phyloP scores from a whole-genome alignment of 192 early-diverging fungal genomes.

The Backusella parvicylindrica region DNA sequence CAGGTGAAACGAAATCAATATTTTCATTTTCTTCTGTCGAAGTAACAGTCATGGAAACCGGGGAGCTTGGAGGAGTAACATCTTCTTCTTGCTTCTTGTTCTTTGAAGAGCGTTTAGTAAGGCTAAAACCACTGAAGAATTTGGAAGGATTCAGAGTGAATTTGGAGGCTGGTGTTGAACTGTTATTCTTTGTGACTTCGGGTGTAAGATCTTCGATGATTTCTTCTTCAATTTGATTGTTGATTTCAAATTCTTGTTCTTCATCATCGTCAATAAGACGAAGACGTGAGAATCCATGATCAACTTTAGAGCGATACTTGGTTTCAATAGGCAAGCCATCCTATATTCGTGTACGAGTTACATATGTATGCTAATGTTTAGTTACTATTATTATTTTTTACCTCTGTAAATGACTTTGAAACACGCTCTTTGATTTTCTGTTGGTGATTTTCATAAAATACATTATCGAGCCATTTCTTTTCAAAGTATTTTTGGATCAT shows the following conservation, averaged over 20 bases:
- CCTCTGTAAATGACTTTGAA: neutral
- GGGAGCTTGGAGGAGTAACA: neutral
- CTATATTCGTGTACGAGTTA: neutral
- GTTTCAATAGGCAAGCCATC: neutral
- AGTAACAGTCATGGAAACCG: neutral
- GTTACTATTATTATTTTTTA: neutral
- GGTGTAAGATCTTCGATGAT: neutral
- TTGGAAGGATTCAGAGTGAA: neutral
- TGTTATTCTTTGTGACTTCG: neutral
- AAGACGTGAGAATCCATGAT: neutral
- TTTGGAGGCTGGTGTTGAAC: neutral
- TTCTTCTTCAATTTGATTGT: neutral
- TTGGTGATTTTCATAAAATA: neutral
- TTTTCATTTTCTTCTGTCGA: neutral
- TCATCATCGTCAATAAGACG: neutral
- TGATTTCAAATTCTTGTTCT: neutral
- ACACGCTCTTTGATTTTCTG: neutral
- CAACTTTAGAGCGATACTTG: neutral
- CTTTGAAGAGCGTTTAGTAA: neutral
- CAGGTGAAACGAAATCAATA: neutral
- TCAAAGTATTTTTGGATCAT: neutral
- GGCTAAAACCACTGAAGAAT: neutral
- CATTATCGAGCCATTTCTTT: neutral
- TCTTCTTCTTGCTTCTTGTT: neutral
- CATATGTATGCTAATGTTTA: neutral